Conservation (phyloP, 495 filamentous ascomycete genomes). For the Aspergillus asperescens region DNA sequence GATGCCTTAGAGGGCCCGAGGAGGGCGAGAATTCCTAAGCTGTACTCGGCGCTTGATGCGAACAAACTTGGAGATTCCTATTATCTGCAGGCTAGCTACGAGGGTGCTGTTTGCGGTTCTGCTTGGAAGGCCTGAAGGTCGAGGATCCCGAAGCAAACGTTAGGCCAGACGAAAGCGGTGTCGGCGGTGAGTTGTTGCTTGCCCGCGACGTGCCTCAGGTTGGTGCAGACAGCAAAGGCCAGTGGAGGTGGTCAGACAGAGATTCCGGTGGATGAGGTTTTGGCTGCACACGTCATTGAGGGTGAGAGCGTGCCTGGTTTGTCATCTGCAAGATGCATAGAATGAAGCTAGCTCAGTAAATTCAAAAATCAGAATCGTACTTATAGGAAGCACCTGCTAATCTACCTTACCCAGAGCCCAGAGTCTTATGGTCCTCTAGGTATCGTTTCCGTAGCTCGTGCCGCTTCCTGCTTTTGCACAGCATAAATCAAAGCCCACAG, state of each 20-base stretch:
- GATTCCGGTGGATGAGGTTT: conserved; percentile 49
- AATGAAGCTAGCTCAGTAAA: conserved; percentile 19
- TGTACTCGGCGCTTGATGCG: conserved; percentile 46
- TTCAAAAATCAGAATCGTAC: no score
- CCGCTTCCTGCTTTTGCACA: no score
- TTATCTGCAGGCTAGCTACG: conserved; percentile 41
- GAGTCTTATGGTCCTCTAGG: no score
- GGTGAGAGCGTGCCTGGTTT: conserved; percentile 47
- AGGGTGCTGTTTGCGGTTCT: conserved; percentile 43
- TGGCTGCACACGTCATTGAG: conserved; percentile 47
- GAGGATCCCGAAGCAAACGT: conserved; percentile 23
- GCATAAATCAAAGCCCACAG: no score
- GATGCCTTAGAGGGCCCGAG: conserved; percentile 43
- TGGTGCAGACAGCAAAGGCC: conserved; percentile 33
- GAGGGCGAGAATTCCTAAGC: conserved; percentile 54
- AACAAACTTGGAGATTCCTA: conserved; percentile 32
- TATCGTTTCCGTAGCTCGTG: no score
- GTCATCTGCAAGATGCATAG: conserved; percentile 36
- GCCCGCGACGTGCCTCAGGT: conserved; percentile 47
- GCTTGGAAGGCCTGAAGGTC: conserved; percentile 34
- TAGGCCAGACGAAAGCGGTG: conserved; percentile 28
- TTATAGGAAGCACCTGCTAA: no score
- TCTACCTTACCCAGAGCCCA: no score
- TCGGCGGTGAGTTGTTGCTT: conserved; percentile 36
- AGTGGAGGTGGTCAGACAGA: conserved; percentile 46